A percentile compares a stretch with the other conserved stretches of the same genome.
These are phyloP conservation scores for Cladosporium sp. DNA, from an alignment of 2,329 filamentous ascomycete species.

Conservation along the genomic window DNA sequence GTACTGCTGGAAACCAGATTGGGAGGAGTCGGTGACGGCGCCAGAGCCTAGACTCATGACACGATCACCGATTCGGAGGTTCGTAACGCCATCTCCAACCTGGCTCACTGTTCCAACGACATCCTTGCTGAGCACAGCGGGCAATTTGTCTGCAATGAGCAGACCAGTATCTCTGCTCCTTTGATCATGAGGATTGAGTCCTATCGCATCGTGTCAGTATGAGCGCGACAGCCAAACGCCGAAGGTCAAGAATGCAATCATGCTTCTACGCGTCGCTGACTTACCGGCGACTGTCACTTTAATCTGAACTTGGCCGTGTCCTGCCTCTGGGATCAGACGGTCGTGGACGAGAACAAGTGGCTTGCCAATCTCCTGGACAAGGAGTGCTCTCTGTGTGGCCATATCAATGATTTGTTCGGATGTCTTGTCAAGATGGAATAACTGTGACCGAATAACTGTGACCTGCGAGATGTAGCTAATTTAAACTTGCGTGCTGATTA, in stretches of 20 bases:
- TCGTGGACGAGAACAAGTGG: slow-evolving; percentile 12
- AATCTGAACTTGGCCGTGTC: slow-evolving; percentile 9
- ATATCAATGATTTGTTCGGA: not conserved
- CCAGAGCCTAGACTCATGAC: slow-evolving; percentile 7
- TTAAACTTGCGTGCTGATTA: no score
- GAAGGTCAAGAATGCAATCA: not conserved
- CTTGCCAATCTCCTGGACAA: slow-evolving; percentile 12
- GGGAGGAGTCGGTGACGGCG: not conserved
- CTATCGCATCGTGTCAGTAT: not conserved
- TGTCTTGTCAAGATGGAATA: no score
- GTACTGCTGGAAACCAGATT: slow-evolving; percentile 13
- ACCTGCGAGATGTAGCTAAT: no score
- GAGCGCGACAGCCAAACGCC: not conserved
- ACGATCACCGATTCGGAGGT: not conserved
- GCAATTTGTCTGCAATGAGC: slow-evolving; percentile 9
- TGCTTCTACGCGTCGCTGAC: not conserved
- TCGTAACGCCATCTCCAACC: not conserved
- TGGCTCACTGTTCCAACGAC: slow-evolving; percentile 3
- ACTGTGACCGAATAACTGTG: no score
- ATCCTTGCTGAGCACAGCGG: slow-evolving; percentile 12
- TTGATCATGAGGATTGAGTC: slow-evolving; percentile 15
- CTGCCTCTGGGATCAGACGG: not conserved
- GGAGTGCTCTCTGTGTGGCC: slow-evolving; percentile 10
- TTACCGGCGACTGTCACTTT: slow-evolving; percentile 14
- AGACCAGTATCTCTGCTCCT: slow-evolving; percentile 11